Evolutionary conservation across 1,139 yeast species (phyloP).

Genomic region (Geotrichum candidum): DNA sequence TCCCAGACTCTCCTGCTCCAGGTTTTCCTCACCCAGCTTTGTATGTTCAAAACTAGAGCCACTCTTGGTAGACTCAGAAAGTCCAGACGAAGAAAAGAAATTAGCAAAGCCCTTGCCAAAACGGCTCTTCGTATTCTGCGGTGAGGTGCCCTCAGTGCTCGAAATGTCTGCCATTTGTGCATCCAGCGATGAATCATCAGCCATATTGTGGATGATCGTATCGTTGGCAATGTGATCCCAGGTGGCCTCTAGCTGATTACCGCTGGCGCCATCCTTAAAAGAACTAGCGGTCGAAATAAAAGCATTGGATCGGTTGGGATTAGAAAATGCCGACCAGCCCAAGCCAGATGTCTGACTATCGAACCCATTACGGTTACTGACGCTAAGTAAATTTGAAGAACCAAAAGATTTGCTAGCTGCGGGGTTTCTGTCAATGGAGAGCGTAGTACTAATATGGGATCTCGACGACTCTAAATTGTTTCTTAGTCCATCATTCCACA

Average conservation of each 20-base stretch:
- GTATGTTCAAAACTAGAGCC: not conserved
- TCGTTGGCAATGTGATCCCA: conserved; percentile 17
- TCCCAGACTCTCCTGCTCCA: conserved; percentile 6
- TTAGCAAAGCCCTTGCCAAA: conserved; percentile 27
- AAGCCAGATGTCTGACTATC: conserved; percentile 14
- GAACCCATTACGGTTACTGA: conserved; percentile 9
- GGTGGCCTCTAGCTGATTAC: conserved; percentile 10
- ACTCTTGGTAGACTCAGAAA: not conserved
- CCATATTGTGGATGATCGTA: conserved; percentile 8
- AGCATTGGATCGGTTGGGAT: conserved; percentile 3
- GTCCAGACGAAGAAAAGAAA: conserved; percentile 21
- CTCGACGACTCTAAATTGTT: conserved; percentile 13
- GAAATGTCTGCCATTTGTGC: not conserved
- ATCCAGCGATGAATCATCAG: conserved; percentile 7
- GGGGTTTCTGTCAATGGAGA: conserved; percentile 14
- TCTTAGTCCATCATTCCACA: conserved; percentile 12
- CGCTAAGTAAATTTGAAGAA: conserved; percentile 6
- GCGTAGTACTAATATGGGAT: conserved; percentile 15
- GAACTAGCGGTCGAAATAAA: not conserved
- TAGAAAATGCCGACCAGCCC: conserved; percentile 13
- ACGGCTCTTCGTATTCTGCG: conserved; percentile 12
- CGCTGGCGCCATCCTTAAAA: not conserved
- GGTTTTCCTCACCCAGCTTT: conserved; percentile 6
- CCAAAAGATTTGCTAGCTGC: conserved; percentile 4
- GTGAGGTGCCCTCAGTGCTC: conserved; percentile 1